phyloP scores from a whole-genome alignment of 495 filamentous ascomycete genomes.

The Pseudevernia furfuracea region DNA sequence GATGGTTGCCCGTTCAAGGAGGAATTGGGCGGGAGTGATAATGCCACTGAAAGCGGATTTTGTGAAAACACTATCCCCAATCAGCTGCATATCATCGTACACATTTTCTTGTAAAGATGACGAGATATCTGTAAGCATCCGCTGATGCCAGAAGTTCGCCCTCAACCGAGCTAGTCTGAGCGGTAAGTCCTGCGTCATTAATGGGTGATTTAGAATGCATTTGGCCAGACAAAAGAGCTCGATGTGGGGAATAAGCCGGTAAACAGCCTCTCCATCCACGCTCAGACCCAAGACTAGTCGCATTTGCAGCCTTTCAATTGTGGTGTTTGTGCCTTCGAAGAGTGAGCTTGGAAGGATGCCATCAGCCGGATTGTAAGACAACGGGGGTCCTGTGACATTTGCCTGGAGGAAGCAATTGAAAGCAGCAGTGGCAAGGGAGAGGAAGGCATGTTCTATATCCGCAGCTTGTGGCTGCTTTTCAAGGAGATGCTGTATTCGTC shows the following conservation, averaged over 20 bases:
- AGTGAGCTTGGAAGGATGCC: constrained; percentile 45
- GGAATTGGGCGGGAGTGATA: constrained; percentile 45
- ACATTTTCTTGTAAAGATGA: constrained; percentile 53
- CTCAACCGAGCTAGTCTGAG: constrained; percentile 45
- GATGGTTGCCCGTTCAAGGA: constrained; percentile 75
- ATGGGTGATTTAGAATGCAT: constrained; percentile 50
- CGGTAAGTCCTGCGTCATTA: constrained; percentile 23
- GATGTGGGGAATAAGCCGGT: constrained; percentile 71
- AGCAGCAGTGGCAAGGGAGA: constrained; percentile 60
- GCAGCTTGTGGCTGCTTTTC: not conserved
- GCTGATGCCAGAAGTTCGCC: constrained; percentile 79
- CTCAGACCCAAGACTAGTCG: constrained; percentile 57
- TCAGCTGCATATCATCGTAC: constrained; percentile 40
- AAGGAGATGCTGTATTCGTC: constrained; percentile 8
- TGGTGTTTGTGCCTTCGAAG: constrained; percentile 1
- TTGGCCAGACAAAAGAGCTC: constrained; percentile 76
- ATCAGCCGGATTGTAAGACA: constrained; percentile 47
- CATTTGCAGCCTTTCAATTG: constrained; percentile 34
- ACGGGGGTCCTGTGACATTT: constrained; percentile 81
- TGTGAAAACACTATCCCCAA: constrained; percentile 40
- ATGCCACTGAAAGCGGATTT: constrained; percentile 34
- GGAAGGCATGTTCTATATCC: constrained; percentile 27
- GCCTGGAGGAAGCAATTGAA: constrained; percentile 81
- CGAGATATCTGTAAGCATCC: constrained; percentile 71
- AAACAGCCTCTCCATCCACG: constrained; percentile 78